Evolutionary conservation across 2,329 filamentous ascomycete genomes (phyloP), one percentile per base, ranked within the genome.

Genomic region (Fusarium phyllophilum): DNA sequence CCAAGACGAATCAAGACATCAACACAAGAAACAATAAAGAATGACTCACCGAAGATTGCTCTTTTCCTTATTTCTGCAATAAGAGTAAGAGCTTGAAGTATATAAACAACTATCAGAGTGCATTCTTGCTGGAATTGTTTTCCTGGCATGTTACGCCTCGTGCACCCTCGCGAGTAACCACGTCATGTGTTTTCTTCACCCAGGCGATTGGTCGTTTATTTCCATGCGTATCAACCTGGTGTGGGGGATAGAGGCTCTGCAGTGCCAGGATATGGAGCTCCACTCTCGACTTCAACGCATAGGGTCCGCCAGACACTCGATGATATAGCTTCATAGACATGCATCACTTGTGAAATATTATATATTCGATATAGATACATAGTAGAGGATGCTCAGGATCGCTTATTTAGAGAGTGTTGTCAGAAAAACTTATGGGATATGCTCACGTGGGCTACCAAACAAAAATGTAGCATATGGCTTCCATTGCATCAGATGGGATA

Each of bases 111-210:
- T 44, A 17, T 42, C 14, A 18, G 38, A 45, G 17, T 31, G 24
- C 14, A 33, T 59, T 48, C 46, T 70, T 33, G 38, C 58, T 36
- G 45, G 52, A 54, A 34, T 36, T 66, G 66, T 66, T 66, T 54
- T 34, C 45, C 60, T 70, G 59, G 52, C 44, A 69, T 41, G 56
- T 49, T 49, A 68, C 24, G n/a, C 42, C 41, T 66, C 59, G 67
- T 70, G 29, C 66, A 66, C 66, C 67, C 66, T 70, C 67, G 67
- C 67, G 67, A 70, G 67, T 70, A 70, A 70, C 67, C 67, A 70
- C 20, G 52, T 54, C 60, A 55, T 66, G 60, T 70, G 66, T 49
- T 58, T 49, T 52, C 42, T 29, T 45, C 51, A 36, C 33, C 26
- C 46, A 39, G 46, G 52, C 46, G 29, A 55, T 36, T 45, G 18